Base-by-base conservation (phyloP, 768 basidiomycete species). In the Hemileccinum impolitum region DNA sequence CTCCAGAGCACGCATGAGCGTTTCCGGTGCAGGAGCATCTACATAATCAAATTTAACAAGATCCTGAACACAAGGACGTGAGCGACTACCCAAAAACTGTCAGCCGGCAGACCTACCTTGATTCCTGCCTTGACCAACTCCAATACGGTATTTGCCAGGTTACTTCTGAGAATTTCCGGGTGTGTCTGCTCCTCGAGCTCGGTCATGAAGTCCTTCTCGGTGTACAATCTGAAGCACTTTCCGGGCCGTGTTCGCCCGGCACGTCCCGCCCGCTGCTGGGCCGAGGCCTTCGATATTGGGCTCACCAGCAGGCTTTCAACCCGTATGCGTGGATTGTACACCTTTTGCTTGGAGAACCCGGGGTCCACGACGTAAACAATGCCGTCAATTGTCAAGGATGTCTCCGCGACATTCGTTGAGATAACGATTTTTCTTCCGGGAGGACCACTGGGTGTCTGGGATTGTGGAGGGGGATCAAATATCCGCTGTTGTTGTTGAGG, bases 331-430 rank as follows among this genome's bases (percentile, higher is more conserved):
- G 95, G 96, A 66, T 97, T 98, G 74, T 98, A 99, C 42, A 98
- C 87, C 64, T 95, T 97, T 70, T 97, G 95, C 70, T 99, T 95
- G 30, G 89, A 94, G 72, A 98, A 96, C 1, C 94, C 94, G 0
- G 94, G 92, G 62, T 97, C 95, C 39, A 97, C 94, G 49, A 97
- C 95, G 60, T 98, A 99, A n/a, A 99, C 94, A 60, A 99, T 97
- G 18, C 95, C 95, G 57, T 99, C 95, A 50, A 99, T 98, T 3
- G 95, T 99, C 37, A 98, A 71, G 2, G 93, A 95, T 2, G 95
- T 98, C 70, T 99, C 95, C 3, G 96, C 96, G 50, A 98, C 93
- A 64, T 98, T 99, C 25, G 95, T 99, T 9, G 94, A 91, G 1
- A 99, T 75, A 28, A 99, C 89, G 38, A 98, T 80, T 67, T 99